Evolutionary conservation across 768 basidiomycete species (phyloP), one percentile per base, ranked within the genome.

Genomic region (Mycena galopus): DNA sequence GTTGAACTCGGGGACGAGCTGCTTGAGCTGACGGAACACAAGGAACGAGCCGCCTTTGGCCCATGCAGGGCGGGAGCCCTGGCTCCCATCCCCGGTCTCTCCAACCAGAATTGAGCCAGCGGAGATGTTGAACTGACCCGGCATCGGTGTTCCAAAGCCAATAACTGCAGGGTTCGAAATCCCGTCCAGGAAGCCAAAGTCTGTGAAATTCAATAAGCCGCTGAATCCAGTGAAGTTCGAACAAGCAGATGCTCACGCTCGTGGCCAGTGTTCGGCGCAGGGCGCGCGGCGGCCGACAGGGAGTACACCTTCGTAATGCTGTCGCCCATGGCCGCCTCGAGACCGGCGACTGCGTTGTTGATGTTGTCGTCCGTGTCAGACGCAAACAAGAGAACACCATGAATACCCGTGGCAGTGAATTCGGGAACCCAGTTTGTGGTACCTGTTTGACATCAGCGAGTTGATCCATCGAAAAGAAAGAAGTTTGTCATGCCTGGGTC

Each of bases 1-100:
- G 77, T 87, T 77, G 78, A 88, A 89, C 67, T 89, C 87, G 4
- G 86, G 88, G 8, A 89, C 86, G n/a, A 81, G 78, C 76, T 89
- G 88, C 79, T 86, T 81, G 19, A 90, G 82, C 62, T 87, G 84
- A 42, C 88, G 83, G 82, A 88, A 89, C 7, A 81, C 86, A 33
- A 89, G 81, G 81, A 88, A 88, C 47, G 87, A 87, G 21, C 88
- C 88, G 67, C 89, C 86, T 23, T 81, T 81, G 3, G 83, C 82
- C 87, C 88, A 89, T 10, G 78, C 72, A 84, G 72, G 77, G 11
- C 25, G n/a, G n/a, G n/a, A n/a, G n/a, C n/a, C n/a, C n/a, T n/a
- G n/a, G n/a, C n/a, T n/a, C n/a, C n/a, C n/a, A n/a, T n/a, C n/a
- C n/a, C n/a, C n/a, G n/a, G n/a, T n/a, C n/a, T n/a, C n/a, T n/a